Evolutionary conservation across 2,329 filamentous ascomycete species (phyloP).

Genomic region (Fusarium continuum): DNA sequence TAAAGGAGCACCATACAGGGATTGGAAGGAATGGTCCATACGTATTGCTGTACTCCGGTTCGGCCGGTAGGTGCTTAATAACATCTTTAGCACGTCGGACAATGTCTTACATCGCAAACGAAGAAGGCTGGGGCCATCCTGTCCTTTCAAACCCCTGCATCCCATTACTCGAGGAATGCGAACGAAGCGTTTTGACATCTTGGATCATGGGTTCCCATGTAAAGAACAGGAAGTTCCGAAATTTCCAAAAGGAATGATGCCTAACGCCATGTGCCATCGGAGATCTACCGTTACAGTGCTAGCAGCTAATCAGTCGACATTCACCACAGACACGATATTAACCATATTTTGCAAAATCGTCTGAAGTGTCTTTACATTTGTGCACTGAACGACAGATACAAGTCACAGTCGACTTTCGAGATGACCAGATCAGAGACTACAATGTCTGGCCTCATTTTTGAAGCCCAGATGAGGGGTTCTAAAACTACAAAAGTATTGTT

Average conservation of each 20-base stretch:
- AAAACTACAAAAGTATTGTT: constrained; percentile 44
- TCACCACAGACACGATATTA: background rate
- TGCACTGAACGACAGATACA: background rate
- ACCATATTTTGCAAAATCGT: background rate
- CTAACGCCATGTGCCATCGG: background rate
- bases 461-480: constrained; percentile 32
- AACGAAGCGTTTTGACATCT: constrained; percentile 8
- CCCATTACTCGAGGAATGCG: background rate
- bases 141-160: constrained; percentile 14
- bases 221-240: constrained; percentile 7
- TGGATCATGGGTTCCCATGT: constrained; percentile 35
- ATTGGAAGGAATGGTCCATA: constrained; percentile 13
- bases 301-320: background rate
- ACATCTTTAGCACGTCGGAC: constrained; percentile 12
- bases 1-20: constrained; percentile 23
- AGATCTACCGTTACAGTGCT: constrained; percentile 1
- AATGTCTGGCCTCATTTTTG: constrained; percentile 14
- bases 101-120: constrained; percentile 16
- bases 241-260: constrained; percentile 10
- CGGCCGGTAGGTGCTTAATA: constrained; percentile 24
- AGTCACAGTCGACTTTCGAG: background rate
- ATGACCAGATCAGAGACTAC: constrained; percentile 15
- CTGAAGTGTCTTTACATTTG: background rate
- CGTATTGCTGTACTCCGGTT: constrained; percentile 23
- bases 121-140: background rate